Conservation (phyloP, 1,139 yeast species). For the Candida glucosophila region DNA sequence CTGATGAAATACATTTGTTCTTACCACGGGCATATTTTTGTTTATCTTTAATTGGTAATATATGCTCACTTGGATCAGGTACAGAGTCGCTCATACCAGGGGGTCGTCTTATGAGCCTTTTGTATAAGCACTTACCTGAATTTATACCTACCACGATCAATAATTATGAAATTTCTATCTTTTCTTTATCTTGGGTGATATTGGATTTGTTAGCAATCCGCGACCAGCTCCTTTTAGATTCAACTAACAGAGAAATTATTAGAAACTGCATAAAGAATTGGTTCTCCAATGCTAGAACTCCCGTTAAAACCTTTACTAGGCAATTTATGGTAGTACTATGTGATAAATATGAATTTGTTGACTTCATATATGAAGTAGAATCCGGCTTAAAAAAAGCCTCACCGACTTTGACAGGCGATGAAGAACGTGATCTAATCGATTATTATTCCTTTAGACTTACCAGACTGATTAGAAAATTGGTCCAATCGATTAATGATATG, state of each 20-base stretch:
- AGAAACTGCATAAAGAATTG: no score
- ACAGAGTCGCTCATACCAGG: constrained; percentile 30
- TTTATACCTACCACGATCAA: constrained; percentile 12
- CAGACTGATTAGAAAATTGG: constrained; percentile 32
- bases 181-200: no score
- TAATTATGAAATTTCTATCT: no score
- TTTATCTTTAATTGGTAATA: constrained; percentile 43
- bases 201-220: no score
- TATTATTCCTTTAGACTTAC: constrained; percentile 41
- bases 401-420: constrained; percentile 14
- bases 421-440: constrained; percentile 33
- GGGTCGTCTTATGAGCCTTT: constrained; percentile 9
- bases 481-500: constrained; percentile 28
- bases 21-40: constrained; percentile 44
- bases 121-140: constrained; percentile 9
- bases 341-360: constrained; percentile 19
- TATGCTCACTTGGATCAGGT: constrained; percentile 53
- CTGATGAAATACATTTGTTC: constrained; percentile 31
- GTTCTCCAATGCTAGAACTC: no score
- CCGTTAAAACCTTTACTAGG: not conserved
- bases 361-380: constrained; percentile 21
- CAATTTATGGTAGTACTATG: not conserved
- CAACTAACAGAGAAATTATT: no score
- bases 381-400: constrained; percentile 9
- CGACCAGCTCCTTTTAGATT: not conserved